Conservation (phyloP, 257 asterid genomes). For the Echium plantagineum region DNA sequence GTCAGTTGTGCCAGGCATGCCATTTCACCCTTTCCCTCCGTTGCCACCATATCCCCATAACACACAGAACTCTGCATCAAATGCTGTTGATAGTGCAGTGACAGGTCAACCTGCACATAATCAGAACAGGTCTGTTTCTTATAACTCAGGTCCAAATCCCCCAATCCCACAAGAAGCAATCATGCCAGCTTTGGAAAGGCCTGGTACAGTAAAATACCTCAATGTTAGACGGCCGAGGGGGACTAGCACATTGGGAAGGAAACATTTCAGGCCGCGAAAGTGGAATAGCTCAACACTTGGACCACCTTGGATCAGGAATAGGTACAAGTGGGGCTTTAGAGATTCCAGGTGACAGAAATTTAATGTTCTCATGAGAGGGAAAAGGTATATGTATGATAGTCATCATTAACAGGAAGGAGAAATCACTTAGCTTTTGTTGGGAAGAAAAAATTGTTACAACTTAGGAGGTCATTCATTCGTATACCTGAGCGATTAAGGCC, state of each 20-base stretch:
- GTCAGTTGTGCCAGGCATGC: conserved; percentile 59
- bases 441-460: too few relatives aligned
- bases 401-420: too few relatives aligned
- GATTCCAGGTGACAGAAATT: too few relatives aligned
- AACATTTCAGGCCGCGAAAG: conserved; percentile 56
- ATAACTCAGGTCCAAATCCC: conserved; percentile 28
- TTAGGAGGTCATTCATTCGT: too few relatives aligned
- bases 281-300: conserved; percentile 27
- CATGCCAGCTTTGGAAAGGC: conserved; percentile 11
- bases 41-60: conserved; percentile 44
- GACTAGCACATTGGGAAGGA: conserved; percentile 41
- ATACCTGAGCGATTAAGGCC: too few relatives aligned
- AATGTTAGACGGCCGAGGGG: conserved; percentile 25
- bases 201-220: conserved; percentile 15
- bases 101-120: conserved; percentile 23
- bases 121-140: conserved; percentile 14
- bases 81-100: conserved; percentile 15
- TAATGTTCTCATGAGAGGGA: too few relatives aligned
- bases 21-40: conserved; percentile 81
- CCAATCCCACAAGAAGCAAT: conserved; percentile 21
- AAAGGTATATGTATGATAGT: too few relatives aligned
- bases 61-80: conserved; percentile 12
- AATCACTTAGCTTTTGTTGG: too few relatives aligned
- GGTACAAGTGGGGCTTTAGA: conserved; percentile 16
- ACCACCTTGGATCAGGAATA: conserved; percentile 53